Conservation (phyloP, 768 basidiomycete genomes). For the Gyrodon lividus region DNA sequence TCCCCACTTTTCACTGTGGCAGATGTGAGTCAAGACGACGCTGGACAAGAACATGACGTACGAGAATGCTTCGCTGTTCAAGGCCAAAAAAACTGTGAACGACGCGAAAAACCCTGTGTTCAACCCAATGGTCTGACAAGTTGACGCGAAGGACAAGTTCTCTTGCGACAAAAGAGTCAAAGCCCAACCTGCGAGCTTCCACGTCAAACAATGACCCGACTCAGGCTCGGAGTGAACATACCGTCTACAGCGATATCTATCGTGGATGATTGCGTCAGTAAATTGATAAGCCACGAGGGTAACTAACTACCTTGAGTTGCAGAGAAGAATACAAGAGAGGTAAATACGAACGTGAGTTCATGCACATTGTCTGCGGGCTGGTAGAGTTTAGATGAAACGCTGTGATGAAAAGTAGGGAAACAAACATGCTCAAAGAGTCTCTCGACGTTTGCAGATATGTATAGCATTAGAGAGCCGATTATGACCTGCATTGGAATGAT, state of each 20-base stretch:
- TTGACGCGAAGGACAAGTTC: conserved; percentile 94
- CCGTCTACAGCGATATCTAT: conserved; percentile 97
- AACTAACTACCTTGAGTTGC: conserved; percentile 84
- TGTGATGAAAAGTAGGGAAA: conserved; percentile 6
- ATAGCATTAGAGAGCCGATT: conserved; percentile 81
- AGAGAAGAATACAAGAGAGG: conserved; percentile 88
- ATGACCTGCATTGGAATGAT: conserved; percentile 96
- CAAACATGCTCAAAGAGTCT: conserved; percentile 75
- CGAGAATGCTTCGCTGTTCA: conserved; percentile 94
- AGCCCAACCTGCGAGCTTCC: conserved; percentile 61
- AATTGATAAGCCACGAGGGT: not conserved
- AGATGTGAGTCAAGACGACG: conserved; percentile 7
- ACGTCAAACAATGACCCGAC: conserved; percentile 30
- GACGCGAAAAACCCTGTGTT: conserved; percentile 95
- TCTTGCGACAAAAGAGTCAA: conserved; percentile 86
- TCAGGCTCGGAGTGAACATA: conserved; percentile 35
- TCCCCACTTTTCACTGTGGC: conserved; percentile 67
- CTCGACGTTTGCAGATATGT: conserved; percentile 72
- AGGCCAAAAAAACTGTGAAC: conserved; percentile 95
- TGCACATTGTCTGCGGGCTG: conserved; percentile 81
- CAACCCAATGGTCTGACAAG: conserved; percentile 95
- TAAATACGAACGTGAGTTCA: conserved; percentile 81
- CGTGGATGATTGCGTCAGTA: conserved; percentile 14
- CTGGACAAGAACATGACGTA: conserved; percentile 33
- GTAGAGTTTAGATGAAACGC: conserved; percentile 8